Evolutionary conservation across 345 rosid genomes (phyloP).

Genomic region (Citrus maxima): DNA sequence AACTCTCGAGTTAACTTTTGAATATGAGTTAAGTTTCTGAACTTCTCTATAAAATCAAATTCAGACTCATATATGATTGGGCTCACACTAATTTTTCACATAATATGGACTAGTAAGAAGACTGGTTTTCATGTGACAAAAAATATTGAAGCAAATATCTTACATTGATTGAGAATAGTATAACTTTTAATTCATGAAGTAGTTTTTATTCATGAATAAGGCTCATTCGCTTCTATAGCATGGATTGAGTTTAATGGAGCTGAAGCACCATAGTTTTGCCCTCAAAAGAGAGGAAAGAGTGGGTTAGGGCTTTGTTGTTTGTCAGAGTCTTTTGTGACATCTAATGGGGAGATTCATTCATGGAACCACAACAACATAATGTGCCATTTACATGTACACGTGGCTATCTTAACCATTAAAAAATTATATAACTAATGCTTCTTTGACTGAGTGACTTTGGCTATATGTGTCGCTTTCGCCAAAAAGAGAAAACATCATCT

Average conservation of each 20-base stretch:
- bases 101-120: too few species aligned
- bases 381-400: not conserved
- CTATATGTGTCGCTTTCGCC: slow-evolving; percentile 48
- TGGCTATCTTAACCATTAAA: slow-evolving; percentile 20
- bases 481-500: slow-evolving; percentile 36
- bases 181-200: too few species aligned
- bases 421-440: slow-evolving; percentile 13
- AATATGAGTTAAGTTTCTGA: too few species aligned
- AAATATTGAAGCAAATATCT: too few species aligned
- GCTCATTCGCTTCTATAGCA: too few species aligned
- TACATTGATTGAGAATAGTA: too few species aligned
- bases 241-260: not conserved
- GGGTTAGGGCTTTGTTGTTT: not conserved
- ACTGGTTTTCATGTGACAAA: too few species aligned
- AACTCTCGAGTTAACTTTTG: too few species aligned
- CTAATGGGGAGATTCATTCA: slow-evolving; percentile 15
- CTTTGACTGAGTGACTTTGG: slow-evolving; percentile 23
- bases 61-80: too few species aligned
- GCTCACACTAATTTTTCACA: too few species aligned
- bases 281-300: not conserved
- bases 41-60: too few species aligned
- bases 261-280: not conserved
- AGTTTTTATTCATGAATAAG: too few species aligned
- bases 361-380: not conserved
- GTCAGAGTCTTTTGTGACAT: slow-evolving; percentile 2